phyloP scores from a whole-genome alignment of 345 rosid species.

The Bruguiera sexangula region DNA sequence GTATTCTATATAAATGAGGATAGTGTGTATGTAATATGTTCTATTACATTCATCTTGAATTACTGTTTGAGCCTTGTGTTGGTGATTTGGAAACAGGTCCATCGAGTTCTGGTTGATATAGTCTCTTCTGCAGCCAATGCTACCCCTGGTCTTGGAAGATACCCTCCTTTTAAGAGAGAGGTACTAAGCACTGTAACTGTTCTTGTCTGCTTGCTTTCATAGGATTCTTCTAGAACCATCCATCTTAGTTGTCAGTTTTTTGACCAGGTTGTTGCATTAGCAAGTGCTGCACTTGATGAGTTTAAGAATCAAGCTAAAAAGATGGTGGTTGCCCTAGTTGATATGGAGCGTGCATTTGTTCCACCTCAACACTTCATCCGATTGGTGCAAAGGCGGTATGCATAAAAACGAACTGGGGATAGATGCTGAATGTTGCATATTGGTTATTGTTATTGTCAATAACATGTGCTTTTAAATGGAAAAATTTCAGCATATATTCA shows the following conservation, averaged over 20 bases:
- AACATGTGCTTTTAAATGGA: background rate
- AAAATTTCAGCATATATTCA: background rate
- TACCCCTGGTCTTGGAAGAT: slow-evolving; percentile 98
- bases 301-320: slow-evolving; percentile 91
- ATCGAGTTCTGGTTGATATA: slow-evolving; percentile 85
- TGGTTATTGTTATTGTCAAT: background rate
- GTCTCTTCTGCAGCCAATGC: slow-evolving; percentile 87
- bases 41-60: background rate
- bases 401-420: background rate
- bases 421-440: background rate
- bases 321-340: slow-evolving; percentile 97
- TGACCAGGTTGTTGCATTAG: slow-evolving; percentile 83
- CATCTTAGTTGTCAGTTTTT: slow-evolving; percentile 10
- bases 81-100: slow-evolving; percentile 54
- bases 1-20: no score
- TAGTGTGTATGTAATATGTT: no score
- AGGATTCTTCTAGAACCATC: background rate
- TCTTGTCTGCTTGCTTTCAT: slow-evolving; percentile 2
- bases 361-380: slow-evolving; percentile 99
- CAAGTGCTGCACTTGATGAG: slow-evolving; percentile 83
- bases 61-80: slow-evolving; percentile 11
- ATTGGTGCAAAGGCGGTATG: slow-evolving; percentile 88
- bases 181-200: slow-evolving; percentile 29
- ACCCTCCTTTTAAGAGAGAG: slow-evolving; percentile 97
- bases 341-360: slow-evolving; percentile 99